Conservation (phyloP, 305 asterid genomes). For the Solanum hybrid region DNA sequence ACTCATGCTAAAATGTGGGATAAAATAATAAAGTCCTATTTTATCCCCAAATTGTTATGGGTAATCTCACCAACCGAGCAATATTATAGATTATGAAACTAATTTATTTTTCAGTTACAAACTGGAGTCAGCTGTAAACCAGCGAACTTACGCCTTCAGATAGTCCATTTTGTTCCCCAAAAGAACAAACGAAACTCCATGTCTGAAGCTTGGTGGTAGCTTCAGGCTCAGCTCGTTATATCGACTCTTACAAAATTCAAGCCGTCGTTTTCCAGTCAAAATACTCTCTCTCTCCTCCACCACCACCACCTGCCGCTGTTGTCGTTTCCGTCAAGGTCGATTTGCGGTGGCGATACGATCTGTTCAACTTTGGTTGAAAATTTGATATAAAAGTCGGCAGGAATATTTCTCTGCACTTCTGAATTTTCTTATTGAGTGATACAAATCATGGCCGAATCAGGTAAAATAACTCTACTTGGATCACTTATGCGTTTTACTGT, state of each 20-base stretch:
- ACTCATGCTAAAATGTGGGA: not conserved
- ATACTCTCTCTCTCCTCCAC: not conserved
- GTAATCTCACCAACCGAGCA: not conserved
- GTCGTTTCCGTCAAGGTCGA: not conserved
- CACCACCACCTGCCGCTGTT: not conserved
- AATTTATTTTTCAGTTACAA: not conserved
- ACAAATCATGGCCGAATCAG: not conserved
- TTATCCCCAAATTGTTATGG: not conserved
- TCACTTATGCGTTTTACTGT: not conserved
- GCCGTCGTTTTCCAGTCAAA: not conserved
- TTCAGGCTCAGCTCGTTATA: not conserved
- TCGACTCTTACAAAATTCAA: not conserved
- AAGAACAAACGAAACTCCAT: not conserved
- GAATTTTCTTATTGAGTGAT: not conserved
- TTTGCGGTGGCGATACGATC: not conserved
- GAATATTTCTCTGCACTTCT: not conserved
- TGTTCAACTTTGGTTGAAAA: not conserved
- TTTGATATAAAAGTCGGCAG: not conserved
- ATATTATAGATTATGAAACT: not conserved
- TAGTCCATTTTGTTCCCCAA: not conserved
- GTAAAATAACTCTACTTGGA: not conserved
- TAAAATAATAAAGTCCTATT: not conserved
- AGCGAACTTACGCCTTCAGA: not conserved
- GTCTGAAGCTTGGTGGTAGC: not conserved
- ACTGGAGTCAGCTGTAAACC: not conserved